These are phyloP conservation scores for Trifolium pratense DNA, from an alignment of 306 rosid genomes.

Conservation along the genomic window DNA sequence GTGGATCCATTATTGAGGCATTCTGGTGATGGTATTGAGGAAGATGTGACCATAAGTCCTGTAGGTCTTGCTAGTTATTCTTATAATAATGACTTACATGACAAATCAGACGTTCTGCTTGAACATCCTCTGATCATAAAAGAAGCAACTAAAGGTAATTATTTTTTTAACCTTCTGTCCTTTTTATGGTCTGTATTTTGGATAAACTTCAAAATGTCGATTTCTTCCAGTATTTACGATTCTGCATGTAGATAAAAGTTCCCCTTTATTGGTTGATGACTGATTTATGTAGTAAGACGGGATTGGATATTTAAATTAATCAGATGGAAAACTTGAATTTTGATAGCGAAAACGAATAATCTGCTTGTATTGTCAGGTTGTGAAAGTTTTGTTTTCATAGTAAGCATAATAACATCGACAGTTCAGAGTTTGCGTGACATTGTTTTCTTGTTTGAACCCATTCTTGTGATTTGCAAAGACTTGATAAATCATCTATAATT, in stretches of 20 bases:
- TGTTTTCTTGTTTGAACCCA: neutral
- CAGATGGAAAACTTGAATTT: neutral
- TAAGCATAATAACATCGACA: neutral
- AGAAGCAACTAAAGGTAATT: constrained; percentile 52
- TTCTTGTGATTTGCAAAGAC: neutral
- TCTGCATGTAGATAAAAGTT: neutral
- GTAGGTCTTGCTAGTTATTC: constrained; percentile 44
- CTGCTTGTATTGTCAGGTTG: neutral
- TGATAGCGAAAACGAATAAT: neutral
- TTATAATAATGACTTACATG: constrained; percentile 41
- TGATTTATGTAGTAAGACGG: neutral
- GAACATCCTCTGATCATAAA: constrained; percentile 60
- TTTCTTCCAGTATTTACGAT: neutral
- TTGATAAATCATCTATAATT: neutral
- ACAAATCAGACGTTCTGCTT: constrained; percentile 47
- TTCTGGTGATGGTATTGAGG: constrained; percentile 43
- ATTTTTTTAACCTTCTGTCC: constrained; percentile 21
- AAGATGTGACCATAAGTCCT: constrained; percentile 36
- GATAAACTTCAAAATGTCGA: constrained; percentile 8
- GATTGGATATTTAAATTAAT: neutral
- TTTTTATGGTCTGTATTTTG: constrained; percentile 8
- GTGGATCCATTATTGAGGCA: constrained; percentile 44
- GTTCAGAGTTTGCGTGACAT: neutral
- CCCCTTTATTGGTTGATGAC: neutral
- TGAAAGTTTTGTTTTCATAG: neutral